Conservation (phyloP, 1,284 basidiomycete genomes). For the Trichosporon faecale region DNA sequence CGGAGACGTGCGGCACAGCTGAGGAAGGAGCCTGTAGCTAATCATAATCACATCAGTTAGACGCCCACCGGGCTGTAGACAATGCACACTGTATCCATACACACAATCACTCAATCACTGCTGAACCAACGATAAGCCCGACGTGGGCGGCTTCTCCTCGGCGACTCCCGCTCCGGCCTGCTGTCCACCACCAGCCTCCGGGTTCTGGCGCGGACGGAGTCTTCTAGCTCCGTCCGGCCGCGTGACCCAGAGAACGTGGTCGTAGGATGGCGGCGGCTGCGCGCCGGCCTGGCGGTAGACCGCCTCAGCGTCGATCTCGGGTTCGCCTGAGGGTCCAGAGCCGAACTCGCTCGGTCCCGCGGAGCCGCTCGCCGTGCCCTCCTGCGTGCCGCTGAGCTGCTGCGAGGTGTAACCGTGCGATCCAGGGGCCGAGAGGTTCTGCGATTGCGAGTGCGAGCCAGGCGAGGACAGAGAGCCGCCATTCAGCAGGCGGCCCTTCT, state of each 20-base stretch:
- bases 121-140: background rate
- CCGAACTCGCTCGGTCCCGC: background rate
- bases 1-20: background rate
- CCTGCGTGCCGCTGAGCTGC: background rate
- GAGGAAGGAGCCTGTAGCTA: background rate
- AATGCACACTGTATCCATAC: slow-evolving; percentile 1
- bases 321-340: background rate
- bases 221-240: background rate
- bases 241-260: background rate
- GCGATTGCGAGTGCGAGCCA: background rate
- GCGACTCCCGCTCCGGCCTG: too few species aligned
- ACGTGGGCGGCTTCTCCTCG: background rate
- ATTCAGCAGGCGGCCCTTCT: background rate
- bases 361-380: background rate
- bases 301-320: background rate
- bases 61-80: background rate
- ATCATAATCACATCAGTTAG: background rate
- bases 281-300: background rate
- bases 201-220: background rate
- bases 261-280: background rate
- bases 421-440: background rate
- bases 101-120: background rate
- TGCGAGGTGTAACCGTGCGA: background rate
- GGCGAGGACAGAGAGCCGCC: background rate
- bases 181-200: background rate